phyloP scores from a whole-genome alignment of 805 yeast species.

The baker's yeast (Saccharomyces cerevisiae) region DNA sequence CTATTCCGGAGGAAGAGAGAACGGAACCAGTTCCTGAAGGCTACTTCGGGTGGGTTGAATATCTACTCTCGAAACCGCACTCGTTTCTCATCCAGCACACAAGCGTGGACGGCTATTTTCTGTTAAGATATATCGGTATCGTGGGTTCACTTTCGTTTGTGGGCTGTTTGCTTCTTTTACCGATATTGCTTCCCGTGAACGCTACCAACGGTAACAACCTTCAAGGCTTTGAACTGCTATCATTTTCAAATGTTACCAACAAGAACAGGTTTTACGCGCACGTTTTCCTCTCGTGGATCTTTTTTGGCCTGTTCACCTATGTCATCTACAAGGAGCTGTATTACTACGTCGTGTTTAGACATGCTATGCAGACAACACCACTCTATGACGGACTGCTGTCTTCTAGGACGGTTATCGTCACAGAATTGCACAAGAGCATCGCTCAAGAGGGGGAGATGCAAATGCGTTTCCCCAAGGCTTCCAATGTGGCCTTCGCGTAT shows the following conservation, averaged over 20 bases:
- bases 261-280: constrained; percentile 66
- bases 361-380: constrained; percentile 65
- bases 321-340: constrained; percentile 67
- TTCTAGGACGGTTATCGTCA: constrained; percentile 64
- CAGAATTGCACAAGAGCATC: constrained; percentile 50
- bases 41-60: constrained; percentile 50
- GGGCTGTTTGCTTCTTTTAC: constrained; percentile 52
- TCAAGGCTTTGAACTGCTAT: constrained; percentile 55
- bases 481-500: constrained; percentile 55
- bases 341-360: constrained; percentile 64
- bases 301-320: constrained; percentile 57
- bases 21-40: constrained; percentile 64
- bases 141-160: constrained; percentile 44
- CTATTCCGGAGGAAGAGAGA: constrained; percentile 37
- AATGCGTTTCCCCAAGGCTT: constrained; percentile 54
- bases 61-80: constrained; percentile 47
- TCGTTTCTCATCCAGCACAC: constrained; percentile 57
- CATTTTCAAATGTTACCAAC: constrained; percentile 54
- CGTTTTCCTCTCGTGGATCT: constrained; percentile 66
- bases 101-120: constrained; percentile 72
- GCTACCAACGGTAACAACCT: constrained; percentile 55
- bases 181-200: constrained; percentile 63
- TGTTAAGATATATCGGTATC: constrained; percentile 53
- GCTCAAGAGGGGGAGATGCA: constrained; percentile 44
- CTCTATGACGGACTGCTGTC: constrained; percentile 59